Evolutionary conservation across 2,329 filamentous ascomycete genomes (phyloP), one percentile per base, ranked within the genome.

Genomic region (Trichoderma guizhouense): DNA sequence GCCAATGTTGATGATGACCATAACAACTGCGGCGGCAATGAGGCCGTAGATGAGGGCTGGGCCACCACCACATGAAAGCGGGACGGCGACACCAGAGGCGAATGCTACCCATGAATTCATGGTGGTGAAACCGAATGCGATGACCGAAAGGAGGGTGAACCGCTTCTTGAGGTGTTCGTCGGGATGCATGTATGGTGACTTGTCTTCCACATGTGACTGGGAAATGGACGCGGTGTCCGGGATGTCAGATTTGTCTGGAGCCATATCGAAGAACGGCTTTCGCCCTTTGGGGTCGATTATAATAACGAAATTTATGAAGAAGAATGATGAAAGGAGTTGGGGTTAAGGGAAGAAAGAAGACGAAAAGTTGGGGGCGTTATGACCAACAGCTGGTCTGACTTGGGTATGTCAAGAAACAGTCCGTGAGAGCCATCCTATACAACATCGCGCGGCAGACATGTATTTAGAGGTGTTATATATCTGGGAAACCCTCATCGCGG

Each of bases 81-180:
- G 76, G 4, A 77, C 75, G 0, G 76, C 75, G 6, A 77, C 69
- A 1, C 76, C 76, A 7, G 76, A 77, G 5, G 73, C 76, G 66
- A 77, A 77, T 6, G 76, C 76, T 28, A 76, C 74, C 76, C 76
- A 77, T 0, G 76, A 77, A 26, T 77, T 77, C 18, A 75, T 77
- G 6, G 76, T 77, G 3, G 76, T 77, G 26, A 77, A 77, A 0
- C 75, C 76, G 30, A 77, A 77, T 2, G 76, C 76, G 26, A 77
- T 72, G 51, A 77, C 76, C 7, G 76, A 77, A 3, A 77, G 66
- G 1, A 75, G 76, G 12, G 73, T 76, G 69, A 76, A 77, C 18
- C 76, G 72, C 68, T 75, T 77, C n/a, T 63, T 72, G 32, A 77
- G 74, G 3, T 73, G 70, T 18, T 76, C 75, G 0, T 71, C 69